Evolutionary conservation across 371 early-diverging fungal genomes (phyloP), one percentile per base, ranked within the genome.

Genomic region (Massospora cicadina): DNA sequence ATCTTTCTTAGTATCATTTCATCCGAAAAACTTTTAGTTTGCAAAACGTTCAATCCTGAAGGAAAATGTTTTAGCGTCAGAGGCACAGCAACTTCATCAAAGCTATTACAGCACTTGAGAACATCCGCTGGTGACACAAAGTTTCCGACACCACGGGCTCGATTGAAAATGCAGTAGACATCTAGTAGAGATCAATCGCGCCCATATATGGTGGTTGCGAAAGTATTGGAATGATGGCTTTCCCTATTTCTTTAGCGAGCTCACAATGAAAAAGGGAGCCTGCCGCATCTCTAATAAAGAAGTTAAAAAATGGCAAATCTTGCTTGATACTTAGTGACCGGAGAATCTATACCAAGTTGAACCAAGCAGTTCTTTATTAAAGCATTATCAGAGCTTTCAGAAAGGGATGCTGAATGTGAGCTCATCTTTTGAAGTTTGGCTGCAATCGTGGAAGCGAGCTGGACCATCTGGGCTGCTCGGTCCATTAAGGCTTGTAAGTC

Each of bases 401-500:
- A 21, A 21, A 31, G 10, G 10, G 43, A 43, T 10, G 43, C 5
- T 43, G 43, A 43, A n/a, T n/a, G n/a, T n/a, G n/a, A 21, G 43
- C 53, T 62, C 23, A n/a, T 33, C 12, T 21, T 23, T 31, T 62
- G 17, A 7, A 62, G 5, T 54, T 62, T 62, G 17, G 13, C n/a
- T 43, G 43, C 31, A 2, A 62, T 62, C 33, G 13, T n/a, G 17
- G 31, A 17, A 12, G 62, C 62, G 3, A 62, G 26, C 26, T 62
- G 21, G 13, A 43, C 33, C 62, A 62, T 62, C 3, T 13, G 24
- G 21, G 32, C n/a, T 23, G 62, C 62, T 28, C 62, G 13, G 3
- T 62, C 62, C 62, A 62, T 62, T 33, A 62, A 62, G 3, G 21
- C 13, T 3, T 62, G 23, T 12, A 62, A 23, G 43, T 62, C 62